A percentile compares a stretch with the other conserved stretches of the same genome.
These are phyloP conservation scores for Debaryomycetaceae sp. DNA, from an alignment of 1,139 yeast genomes.

Conservation along the genomic window DNA sequence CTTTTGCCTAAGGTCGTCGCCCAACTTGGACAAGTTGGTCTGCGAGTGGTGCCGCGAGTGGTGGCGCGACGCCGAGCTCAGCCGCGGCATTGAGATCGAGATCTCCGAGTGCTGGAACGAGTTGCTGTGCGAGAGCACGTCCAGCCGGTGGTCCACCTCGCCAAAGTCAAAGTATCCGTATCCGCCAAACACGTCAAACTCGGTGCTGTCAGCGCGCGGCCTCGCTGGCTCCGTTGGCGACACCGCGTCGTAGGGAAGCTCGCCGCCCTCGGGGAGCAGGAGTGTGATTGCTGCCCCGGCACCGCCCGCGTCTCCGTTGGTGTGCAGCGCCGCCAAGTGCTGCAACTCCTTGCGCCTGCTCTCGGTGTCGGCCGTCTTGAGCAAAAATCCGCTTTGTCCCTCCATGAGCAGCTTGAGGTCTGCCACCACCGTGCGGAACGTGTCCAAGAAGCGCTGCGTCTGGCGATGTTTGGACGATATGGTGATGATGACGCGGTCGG, in stretches of 20 bases:
- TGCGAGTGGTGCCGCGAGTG: slow-evolving; percentile 31
- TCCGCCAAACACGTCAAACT: slow-evolving; percentile 53
- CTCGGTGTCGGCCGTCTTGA: slow-evolving; percentile 32
- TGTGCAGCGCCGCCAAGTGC: neutral
- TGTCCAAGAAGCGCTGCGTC: slow-evolving; percentile 61
- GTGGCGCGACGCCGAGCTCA: slow-evolving; percentile 14
- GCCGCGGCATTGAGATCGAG: slow-evolving; percentile 13
- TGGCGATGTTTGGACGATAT: slow-evolving; percentile 72
- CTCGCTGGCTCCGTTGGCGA: slow-evolving; percentile 1
- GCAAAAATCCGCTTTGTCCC: slow-evolving; percentile 30
- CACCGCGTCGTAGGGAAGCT: no score
- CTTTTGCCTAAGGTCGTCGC: slow-evolving; percentile 25
- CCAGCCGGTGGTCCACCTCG: slow-evolving; percentile 37
- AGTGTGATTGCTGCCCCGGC: slow-evolving; percentile 11
- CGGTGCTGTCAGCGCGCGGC: slow-evolving; percentile 11
- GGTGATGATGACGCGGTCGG: slow-evolving; percentile 55
- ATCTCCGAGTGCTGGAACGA: slow-evolving; percentile 26
- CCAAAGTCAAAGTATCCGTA: slow-evolving; percentile 76
- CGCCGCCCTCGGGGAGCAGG: slow-evolving; percentile 12
- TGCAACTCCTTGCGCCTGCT: slow-evolving; percentile 22
- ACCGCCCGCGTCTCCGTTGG: slow-evolving; percentile 2
- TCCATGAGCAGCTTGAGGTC: slow-evolving; percentile 49
- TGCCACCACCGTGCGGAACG: slow-evolving; percentile 55
- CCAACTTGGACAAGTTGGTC: slow-evolving; percentile 20
- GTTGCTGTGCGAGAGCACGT: slow-evolving; percentile 26